phyloP scores from a whole-genome alignment of 257 asterid genomes.

The Lithospermum erythrorhizon region DNA sequence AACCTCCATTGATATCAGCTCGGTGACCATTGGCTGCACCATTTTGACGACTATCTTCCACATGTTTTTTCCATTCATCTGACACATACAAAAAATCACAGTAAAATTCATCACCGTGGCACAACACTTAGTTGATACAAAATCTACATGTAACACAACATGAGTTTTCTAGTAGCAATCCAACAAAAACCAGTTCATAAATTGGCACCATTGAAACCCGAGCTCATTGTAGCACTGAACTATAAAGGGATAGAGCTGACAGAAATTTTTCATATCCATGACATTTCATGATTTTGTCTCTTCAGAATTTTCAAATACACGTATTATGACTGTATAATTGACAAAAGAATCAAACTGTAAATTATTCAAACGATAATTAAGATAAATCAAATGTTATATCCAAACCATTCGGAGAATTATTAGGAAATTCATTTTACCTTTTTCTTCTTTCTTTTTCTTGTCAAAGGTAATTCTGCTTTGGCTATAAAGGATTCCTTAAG shows the following conservation, averaged over 20 bases:
- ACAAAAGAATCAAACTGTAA: too few species aligned
- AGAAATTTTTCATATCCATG: too few species aligned
- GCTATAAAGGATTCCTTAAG: conserved; percentile 91
- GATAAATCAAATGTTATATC: too few species aligned
- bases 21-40: conserved; percentile 55
- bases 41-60: conserved; percentile 55
- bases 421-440: conserved; percentile 51
- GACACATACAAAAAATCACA: conserved; percentile 10
- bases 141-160: neutral
- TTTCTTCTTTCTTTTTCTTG: conserved; percentile 96
- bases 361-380: too few species aligned
- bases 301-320: too few species aligned
- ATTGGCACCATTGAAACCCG: neutral
- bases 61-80: conserved; percentile 66
- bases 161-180: neutral
- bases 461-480: conserved; percentile 95
- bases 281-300: too few species aligned
- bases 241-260: too few species aligned
- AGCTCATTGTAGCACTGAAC: neutral
- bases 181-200: neutral
- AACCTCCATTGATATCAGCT: conserved; percentile 67
- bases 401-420: too few species aligned
- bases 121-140: neutral
- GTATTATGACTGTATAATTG: too few species aligned
- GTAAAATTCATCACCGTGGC: neutral